Evolutionary conservation across 2,329 filamentous ascomycete species (phyloP).

Genomic region (Trichoderma harzianum): DNA sequence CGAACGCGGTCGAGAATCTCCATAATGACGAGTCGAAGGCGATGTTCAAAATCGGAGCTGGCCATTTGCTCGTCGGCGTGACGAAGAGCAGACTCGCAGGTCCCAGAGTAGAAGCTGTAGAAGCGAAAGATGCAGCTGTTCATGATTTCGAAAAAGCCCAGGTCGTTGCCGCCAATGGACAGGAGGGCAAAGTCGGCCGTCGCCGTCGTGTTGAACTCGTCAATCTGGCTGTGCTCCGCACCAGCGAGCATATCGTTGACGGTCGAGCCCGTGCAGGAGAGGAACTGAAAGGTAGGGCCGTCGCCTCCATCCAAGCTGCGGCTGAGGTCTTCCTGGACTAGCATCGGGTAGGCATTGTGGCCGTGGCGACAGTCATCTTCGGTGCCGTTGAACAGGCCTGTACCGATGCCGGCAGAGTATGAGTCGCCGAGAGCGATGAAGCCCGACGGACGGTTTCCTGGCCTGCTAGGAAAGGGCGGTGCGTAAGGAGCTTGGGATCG

Average conservation of each 20-base stretch:
- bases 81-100: slow-evolving; percentile 40
- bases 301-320: background rate
- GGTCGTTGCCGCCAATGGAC: slow-evolving; percentile 48
- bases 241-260: slow-evolving; percentile 39
- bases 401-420: slow-evolving; percentile 48
- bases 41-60: slow-evolving; percentile 37
- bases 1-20: slow-evolving; percentile 42
- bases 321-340: slow-evolving; percentile 39
- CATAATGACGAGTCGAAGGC: slow-evolving; percentile 38
- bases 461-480: slow-evolving; percentile 15
- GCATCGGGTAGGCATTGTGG: slow-evolving; percentile 39
- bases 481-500: background rate
- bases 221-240: slow-evolving; percentile 39
- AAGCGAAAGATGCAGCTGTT: slow-evolving; percentile 50
- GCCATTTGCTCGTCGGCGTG: slow-evolving; percentile 34
- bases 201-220: slow-evolving; percentile 37
- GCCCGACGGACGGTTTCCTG: slow-evolving; percentile 25
- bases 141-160: slow-evolving; percentile 49
- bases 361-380: slow-evolving; percentile 43
- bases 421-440: slow-evolving; percentile 46
- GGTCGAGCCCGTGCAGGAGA: slow-evolving; percentile 46
- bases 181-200: slow-evolving; percentile 43
- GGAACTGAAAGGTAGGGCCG: slow-evolving; percentile 38
- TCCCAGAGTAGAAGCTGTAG: slow-evolving; percentile 47
- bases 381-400: slow-evolving; percentile 35